Base-by-base conservation (phyloP, 2,329 filamentous ascomycete genomes). In the Chalaropsis thielavioides region DNA sequence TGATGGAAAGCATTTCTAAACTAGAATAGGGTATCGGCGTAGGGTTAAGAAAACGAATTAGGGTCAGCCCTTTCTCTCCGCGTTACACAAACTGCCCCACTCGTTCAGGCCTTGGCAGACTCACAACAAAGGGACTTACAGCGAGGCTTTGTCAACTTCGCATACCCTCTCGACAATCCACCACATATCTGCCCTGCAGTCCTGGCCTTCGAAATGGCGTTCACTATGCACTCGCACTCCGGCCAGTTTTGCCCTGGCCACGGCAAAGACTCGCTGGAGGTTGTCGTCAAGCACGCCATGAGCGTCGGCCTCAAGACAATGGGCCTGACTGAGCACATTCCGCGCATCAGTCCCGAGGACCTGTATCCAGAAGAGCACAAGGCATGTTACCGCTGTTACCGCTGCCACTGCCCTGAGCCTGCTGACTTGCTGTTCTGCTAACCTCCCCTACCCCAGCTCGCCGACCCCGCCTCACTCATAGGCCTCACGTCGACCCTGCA, bases 141-240 rank as follows among this genome's bases (percentile, higher is more conserved):
- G 17, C n/a, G 27, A 17, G 51, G 7, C 10, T 38, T 58, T 58
- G 8, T 58, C 27, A 35, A 17, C 19, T 31, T 19, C 2, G 2
- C 13, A 17, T 1, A n/a, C n/a, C 10, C 43, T 6, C 6, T 8
- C 15, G 15, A 46, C n/a, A 46, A 17, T n/a, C 43, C 43, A 2
- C 17, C 27, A 11, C n/a, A 10, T 49, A 63, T 40, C 31, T 6
- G 15, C 15, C 19, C 15, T 46, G 15, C 43, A 7, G 35, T 10
- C 10, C 2, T 1, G n/a, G 51, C 17, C 24, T 1, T 15, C 68
- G 72, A 54, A 63, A 97, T 97, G 94, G 92, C 92, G 1, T 96
- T 95, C 77, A 95, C 94, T 3, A 95, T 97, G 79, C 94, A 99
- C 76, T 95, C 90, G 72, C 94, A 99, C 77, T 97, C 94, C 44